phyloP scores from a whole-genome alignment of 805 yeast species.

The Metschnikowia lochheadii region DNA sequence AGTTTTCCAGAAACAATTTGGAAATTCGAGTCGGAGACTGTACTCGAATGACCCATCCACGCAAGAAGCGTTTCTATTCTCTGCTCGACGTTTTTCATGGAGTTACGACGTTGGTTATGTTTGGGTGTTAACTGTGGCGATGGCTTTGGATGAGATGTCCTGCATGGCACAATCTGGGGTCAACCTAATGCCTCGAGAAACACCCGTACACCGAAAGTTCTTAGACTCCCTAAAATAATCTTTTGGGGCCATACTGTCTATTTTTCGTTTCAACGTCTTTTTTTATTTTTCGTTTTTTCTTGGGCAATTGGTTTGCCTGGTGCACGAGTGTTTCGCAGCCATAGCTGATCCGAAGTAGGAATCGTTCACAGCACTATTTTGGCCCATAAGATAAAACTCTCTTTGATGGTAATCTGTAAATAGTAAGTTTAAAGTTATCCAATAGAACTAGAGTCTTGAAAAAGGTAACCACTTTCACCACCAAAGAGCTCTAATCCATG shows the following conservation, averaged over 20 bases:
- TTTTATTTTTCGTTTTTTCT: too few relatives aligned
- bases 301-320: not conserved
- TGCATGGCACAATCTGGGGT: slow-evolving; percentile 2
- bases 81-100: slow-evolving; percentile 12
- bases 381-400: too few relatives aligned
- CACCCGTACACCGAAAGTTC: not conserved
- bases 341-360: not conserved
- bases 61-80: slow-evolving; percentile 19
- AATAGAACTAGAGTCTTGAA: too few relatives aligned
- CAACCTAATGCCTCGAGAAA: not conserved
- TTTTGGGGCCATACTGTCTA: too few relatives aligned
- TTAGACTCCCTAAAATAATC: too few relatives aligned
- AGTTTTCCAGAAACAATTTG: slow-evolving; percentile 38
- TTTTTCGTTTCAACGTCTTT: too few relatives aligned
- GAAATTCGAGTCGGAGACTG: slow-evolving; percentile 7
- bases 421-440: not conserved
- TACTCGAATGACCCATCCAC: slow-evolving; percentile 21
- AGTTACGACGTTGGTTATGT: not conserved
- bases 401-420: not conserved
- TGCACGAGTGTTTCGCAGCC: not conserved
- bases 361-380: too few relatives aligned
- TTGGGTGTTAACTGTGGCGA: slow-evolving; percentile 1
- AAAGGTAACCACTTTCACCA: too few relatives aligned
- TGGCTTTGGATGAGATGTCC: slow-evolving; percentile 1
- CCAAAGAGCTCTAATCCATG: too few relatives aligned